Base-by-base conservation (phyloP, 306 rosid genomes). In the Acacia acuminata region DNA sequence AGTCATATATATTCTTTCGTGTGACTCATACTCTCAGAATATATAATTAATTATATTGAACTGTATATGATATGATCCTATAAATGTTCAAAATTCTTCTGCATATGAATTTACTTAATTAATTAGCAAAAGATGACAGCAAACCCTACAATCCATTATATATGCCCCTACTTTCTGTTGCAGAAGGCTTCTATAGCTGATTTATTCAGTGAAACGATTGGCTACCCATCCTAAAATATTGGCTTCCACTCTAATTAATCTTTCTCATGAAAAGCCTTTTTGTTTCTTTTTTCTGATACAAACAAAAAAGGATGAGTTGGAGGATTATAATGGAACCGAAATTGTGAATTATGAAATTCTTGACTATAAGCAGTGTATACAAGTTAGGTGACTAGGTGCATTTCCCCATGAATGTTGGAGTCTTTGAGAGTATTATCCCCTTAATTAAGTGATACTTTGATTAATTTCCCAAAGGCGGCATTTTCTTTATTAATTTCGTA, bases 341-440 rank as follows among this genome's bases (percentile, higher is more conserved):
- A 58, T 42, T 47, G 22, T 53, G 61, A 85, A 77, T 77, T 53
- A 86, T 81, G 77, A 48, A 27, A 82, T 66, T 58, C 50, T 83
- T 80, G 89, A 83, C 82, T 34, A n/a, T 40, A 71, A 55, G 36
- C 30, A 25, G 17, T 24, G 53, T 7, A 53, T 71, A 47, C 15
- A 70, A 79, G 55, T 68, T 67, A 69, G 50, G 73, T 40, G 73
- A 40, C 73, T 40, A 43, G 83, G 71, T 79, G 66, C 86, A 80
- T 80, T 65, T 83, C 77, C 83, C 85, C 85, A 77, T 81, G 79
- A 86, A 81, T 81, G 65, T 77, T 85, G 85, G 87, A 81, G 80
- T 20, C 47, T 68, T 69, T 2, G 30, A 20, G 30, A 20, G 32
- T 16, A 69, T 40, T 3, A 34, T 32, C 66, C 14, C 5, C n/a